A percentile compares a stretch with the other conserved stretches of the same genome.
phyloP scores from a whole-genome alignment of 2,329 filamentous ascomycete species.

The Neofusicoccum sp. region DNA sequence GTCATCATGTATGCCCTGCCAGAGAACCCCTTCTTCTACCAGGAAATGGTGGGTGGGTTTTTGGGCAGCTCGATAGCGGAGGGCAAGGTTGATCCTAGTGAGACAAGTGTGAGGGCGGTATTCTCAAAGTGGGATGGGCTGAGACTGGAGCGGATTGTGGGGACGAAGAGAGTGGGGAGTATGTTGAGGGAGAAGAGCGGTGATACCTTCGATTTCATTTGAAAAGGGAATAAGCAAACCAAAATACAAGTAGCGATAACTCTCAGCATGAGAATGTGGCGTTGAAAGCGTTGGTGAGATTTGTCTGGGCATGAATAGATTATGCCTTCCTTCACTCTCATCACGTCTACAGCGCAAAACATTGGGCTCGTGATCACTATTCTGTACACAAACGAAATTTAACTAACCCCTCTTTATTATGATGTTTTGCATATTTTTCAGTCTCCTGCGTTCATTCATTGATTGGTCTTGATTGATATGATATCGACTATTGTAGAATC shows the following conservation, averaged over 20 bases:
- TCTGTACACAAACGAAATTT: too few relatives aligned
- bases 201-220: constrained; percentile 85
- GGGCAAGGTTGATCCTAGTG: constrained; percentile 55
- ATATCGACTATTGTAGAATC: too few relatives aligned
- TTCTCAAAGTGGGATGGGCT: constrained; percentile 90
- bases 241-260: background rate
- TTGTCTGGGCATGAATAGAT: too few relatives aligned
- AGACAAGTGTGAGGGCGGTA: constrained; percentile 53
- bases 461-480: too few relatives aligned
- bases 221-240: background rate
- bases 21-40: constrained; percentile 81
- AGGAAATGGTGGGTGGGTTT: constrained; percentile 70
- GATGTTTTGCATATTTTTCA: too few relatives aligned
- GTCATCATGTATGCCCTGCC: constrained; percentile 90
- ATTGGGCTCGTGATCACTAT: too few relatives aligned
- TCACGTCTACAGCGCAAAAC: too few relatives aligned
- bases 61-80: constrained; percentile 55
- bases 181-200: constrained; percentile 78
- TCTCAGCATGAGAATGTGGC: background rate
- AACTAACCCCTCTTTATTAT: too few relatives aligned
- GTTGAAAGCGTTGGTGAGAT: too few relatives aligned
- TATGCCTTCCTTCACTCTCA: too few relatives aligned
- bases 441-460: too few relatives aligned
- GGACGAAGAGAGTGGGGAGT: constrained; percentile 72
- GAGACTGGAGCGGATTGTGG: constrained; percentile 84